Percentiles rank a stretch among this genome's conserved stretches.
Conservation (phyloP, 169 alveolate species). For the Perkinsus marinus region DNA sequence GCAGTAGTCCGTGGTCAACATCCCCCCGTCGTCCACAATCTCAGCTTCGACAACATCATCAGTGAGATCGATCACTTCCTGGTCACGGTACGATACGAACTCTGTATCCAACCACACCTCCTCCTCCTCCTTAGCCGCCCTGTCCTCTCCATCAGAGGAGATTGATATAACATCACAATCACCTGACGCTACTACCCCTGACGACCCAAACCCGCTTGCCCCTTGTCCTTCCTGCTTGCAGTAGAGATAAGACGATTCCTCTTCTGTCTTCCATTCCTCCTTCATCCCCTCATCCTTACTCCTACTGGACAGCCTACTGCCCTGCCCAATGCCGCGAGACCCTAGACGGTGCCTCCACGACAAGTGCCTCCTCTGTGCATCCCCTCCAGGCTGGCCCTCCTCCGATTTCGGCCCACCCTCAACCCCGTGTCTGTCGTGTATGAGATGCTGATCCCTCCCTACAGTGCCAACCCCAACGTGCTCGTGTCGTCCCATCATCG, state of each 20-base stretch:
- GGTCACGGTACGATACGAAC: neutral
- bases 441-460: no score
- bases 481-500: no score
- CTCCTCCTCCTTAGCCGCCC: neutral
- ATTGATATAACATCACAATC: neutral
- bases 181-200: neutral
- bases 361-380: neutral
- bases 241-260: no score
- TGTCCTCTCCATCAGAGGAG: neutral
- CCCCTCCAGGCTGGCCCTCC: neutral
- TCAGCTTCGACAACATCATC: neutral
- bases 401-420: no score
- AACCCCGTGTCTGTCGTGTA: no score
- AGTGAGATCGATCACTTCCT: neutral
- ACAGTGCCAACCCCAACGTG: no score
- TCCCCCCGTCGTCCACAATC: neutral
- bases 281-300: neutral
- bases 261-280: no score
- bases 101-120: neutral
- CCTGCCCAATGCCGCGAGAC: neutral
- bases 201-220: neutral
- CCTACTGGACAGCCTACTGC: neutral
- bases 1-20: no score
- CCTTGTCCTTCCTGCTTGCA: no score
- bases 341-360: neutral